These are phyloP conservation scores for Pseudogymnoascus sp. DNA, from an alignment of 2,329 filamentous ascomycete species.

Conservation along the genomic window DNA sequence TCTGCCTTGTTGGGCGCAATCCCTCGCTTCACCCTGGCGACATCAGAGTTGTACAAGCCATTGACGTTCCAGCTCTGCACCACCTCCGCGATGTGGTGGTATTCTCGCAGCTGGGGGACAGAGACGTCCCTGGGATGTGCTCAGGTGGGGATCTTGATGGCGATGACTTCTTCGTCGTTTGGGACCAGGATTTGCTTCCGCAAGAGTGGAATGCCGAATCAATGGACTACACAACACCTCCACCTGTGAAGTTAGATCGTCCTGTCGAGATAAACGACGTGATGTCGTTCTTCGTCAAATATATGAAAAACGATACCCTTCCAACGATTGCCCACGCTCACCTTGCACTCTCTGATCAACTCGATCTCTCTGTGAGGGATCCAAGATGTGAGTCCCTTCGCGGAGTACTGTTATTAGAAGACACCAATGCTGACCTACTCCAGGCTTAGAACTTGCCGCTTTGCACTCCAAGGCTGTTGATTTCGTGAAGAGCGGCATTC, in stretches of 20 bases:
- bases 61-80: slow-evolving; percentile 61
- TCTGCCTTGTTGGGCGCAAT: slow-evolving; percentile 82
- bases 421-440: slow-evolving; percentile 12
- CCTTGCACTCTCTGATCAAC: slow-evolving; percentile 63
- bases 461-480: slow-evolving; percentile 90
- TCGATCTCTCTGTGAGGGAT: slow-evolving; percentile 53
- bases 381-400: slow-evolving; percentile 49
- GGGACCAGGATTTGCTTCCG: slow-evolving; percentile 71
- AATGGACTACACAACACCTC: slow-evolving; percentile 63
- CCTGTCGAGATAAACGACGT: slow-evolving; percentile 66
- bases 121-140: slow-evolving; percentile 85
- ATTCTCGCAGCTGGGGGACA: slow-evolving; percentile 72
- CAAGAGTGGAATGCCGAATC: slow-evolving; percentile 60
- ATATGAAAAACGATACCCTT: slow-evolving; percentile 84
- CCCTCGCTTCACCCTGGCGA: slow-evolving; percentile 92
- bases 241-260: slow-evolving; percentile 45
- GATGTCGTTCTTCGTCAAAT: slow-evolving; percentile 76
- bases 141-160: slow-evolving; percentile 94
- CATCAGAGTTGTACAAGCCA: slow-evolving; percentile 75
- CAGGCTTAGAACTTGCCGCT: slow-evolving; percentile 59
- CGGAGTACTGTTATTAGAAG: background rate
- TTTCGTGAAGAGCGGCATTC: slow-evolving; percentile 80
- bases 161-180: slow-evolving; percentile 90
- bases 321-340: slow-evolving; percentile 74
- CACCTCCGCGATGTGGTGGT: slow-evolving; percentile 82